phyloP scores from a whole-genome alignment of 805 yeast species.

The Metschnikowia amazonensis region DNA sequence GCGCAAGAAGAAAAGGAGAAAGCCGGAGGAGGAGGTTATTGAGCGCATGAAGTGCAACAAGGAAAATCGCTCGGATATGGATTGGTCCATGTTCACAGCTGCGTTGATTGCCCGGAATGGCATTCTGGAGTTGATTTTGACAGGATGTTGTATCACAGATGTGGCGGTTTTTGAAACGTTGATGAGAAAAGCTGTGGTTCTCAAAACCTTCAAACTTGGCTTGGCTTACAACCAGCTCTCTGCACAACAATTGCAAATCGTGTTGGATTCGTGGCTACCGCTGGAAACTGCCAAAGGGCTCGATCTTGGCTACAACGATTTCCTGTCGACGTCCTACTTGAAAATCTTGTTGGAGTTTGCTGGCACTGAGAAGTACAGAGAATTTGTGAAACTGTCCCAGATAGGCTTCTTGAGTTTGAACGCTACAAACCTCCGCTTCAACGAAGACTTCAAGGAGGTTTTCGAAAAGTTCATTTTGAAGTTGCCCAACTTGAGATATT shows the following conservation, averaged over 20 bases:
- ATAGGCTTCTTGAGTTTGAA: conserved; percentile 56
- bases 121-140: conserved; percentile 71
- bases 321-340: conserved; percentile 36
- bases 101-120: conserved; percentile 69
- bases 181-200: conserved; percentile 52
- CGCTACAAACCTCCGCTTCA: conserved; percentile 54
- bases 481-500: conserved; percentile 57
- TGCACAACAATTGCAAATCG: conserved; percentile 51
- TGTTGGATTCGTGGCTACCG: conserved; percentile 56
- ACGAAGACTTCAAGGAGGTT: conserved; percentile 45
- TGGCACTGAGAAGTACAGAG: conserved; percentile 17
- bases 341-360: conserved; percentile 36
- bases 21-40: conserved; percentile 26
- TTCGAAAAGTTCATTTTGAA: conserved; percentile 50
- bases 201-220: conserved; percentile 62
- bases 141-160: conserved; percentile 67
- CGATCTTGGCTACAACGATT: conserved; percentile 81
- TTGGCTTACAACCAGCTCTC: conserved; percentile 70
- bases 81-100: conserved; percentile 75
- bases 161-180: conserved; percentile 52
- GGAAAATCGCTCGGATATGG: conserved; percentile 67
- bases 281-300: conserved; percentile 56
- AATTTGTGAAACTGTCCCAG: conserved; percentile 20
- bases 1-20: conserved; percentile 31
- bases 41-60: conserved; percentile 45